Base-by-base conservation (phyloP, 306 rosid genomes). In the Castanea sativa region DNA sequence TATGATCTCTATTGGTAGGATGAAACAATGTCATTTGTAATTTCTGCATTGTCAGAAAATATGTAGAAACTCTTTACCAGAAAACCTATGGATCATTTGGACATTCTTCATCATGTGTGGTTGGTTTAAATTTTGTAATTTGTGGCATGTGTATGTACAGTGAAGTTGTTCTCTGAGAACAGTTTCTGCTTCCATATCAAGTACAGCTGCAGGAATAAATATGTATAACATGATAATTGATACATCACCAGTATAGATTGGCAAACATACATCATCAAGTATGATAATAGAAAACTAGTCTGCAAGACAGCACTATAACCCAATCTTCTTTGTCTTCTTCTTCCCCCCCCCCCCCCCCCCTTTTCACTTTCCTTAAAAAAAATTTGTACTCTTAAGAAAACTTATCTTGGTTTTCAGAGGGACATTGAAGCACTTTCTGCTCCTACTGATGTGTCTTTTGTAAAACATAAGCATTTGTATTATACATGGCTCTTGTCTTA, bases 371-470 rank as follows among this genome's bases (percentile, higher is more conserved):
- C 43, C 68, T 35, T 19, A 18, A 12, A 35, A 73, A 60, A 35
- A 73, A 60, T 1, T 38, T 61, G 11, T 63, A 45, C 19, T 38
- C 72, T 10, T 30, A 21, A 45, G 53, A 27, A 35, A 55, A 27
- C 35, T 60, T 49, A 55, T 73, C 64, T 52, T 16, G 21, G 35
- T 80, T 21, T 68, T 65, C 53, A 51, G 77, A 79, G 73, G 65
- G 71, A 58, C 64, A 10, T 68, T 64, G 23, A 45, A 73, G 76
- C 32, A 20, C 23, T 11, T 41, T 45, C 30, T 77, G 77, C 45
- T 29, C 45, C n/a, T 13, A 69, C 69, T 86, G 61, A 86, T 83
- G 57, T 79, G 61, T 68, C 70, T 69, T 85, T 55, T 81, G 60
- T 25, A 25, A 25, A 1, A 25, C 27, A 25, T 25, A 25, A 25